phyloP scores from a whole-genome alignment of 345 rosid genomes.

The Lagerstroemia speciosa region DNA sequence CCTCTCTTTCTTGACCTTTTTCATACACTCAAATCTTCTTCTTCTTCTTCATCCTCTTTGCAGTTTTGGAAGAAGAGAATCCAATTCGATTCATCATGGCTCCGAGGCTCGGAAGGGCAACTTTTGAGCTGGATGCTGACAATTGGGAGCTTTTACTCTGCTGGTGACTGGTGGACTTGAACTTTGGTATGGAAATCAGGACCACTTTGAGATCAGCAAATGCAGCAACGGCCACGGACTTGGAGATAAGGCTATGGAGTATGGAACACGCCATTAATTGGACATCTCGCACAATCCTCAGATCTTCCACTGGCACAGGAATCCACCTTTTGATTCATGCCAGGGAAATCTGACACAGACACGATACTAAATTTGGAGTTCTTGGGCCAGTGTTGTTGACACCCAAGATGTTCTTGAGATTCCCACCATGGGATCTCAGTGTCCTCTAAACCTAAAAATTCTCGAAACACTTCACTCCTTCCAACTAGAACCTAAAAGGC shows the following conservation, averaged over 20 bases:
- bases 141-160: constrained; percentile 1
- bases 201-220: not conserved
- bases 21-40: not conserved
- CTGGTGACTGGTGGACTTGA: not conserved
- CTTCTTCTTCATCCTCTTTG: not conserved
- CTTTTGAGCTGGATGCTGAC: not conserved
- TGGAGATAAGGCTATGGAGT: not conserved
- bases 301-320: constrained; percentile 9
- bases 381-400: constrained; percentile 2
- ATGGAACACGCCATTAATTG: not conserved
- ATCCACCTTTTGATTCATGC: constrained; percentile 12
- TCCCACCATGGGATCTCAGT: constrained; percentile 4
- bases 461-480: constrained; percentile 2
- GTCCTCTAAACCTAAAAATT: constrained; percentile 9
- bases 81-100: not conserved
- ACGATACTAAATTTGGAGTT: not conserved
- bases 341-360: not conserved
- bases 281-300: constrained; percentile 2
- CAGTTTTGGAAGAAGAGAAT: not conserved
- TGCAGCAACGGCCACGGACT: not conserved
- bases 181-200: not conserved
- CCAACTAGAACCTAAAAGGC: not conserved
- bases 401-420: constrained; percentile 6
- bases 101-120: not conserved
- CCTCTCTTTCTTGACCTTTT: constrained; percentile 1